Evolutionary conservation across 768 basidiomycete species (phyloP).

Genomic region (Mycena alexandri): DNA sequence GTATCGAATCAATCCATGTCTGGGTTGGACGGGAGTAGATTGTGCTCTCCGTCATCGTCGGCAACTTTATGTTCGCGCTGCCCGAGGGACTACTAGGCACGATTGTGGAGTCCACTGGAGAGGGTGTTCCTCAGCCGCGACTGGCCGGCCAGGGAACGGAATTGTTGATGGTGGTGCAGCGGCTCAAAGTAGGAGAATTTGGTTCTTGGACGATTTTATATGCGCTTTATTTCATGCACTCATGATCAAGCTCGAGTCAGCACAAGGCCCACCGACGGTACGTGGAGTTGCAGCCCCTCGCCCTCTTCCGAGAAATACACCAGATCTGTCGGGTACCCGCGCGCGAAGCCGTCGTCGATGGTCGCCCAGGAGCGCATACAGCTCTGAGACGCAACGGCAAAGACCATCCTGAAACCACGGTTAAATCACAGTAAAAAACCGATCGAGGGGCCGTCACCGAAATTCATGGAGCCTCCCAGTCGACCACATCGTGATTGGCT

Average conservation of each 20-base stretch:
- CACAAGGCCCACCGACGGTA: constrained; percentile 32
- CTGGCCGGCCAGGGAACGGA: constrained; percentile 13
- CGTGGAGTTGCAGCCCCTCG: constrained; percentile 24
- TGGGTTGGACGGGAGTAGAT: constrained; percentile 3
- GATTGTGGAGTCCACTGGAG: constrained; percentile 8
- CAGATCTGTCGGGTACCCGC: constrained; percentile 34
- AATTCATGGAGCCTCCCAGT: constrained; percentile 34
- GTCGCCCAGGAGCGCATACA: constrained; percentile 34
- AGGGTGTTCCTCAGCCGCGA: constrained; percentile 16
- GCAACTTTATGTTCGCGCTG: constrained; percentile 16
- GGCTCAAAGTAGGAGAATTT: not conserved
- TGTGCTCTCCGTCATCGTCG: constrained; percentile 23
- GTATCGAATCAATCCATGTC: constrained; percentile 34
- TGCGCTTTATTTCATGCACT: not conserved
- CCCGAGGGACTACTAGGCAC: constrained; percentile 24
- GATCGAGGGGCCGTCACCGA: constrained; percentile 6
- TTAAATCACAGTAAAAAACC: not conserved
- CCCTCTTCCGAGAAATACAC: constrained; percentile 27
- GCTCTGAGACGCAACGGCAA: constrained; percentile 19
- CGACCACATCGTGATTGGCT: constrained; percentile 36
- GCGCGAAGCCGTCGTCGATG: constrained; percentile 36
- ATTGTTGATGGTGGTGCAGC: constrained; percentile 27
- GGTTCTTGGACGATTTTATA: no score
- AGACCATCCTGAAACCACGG: constrained; percentile 27
- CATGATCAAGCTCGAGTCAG: constrained; percentile 13